Evolutionary conservation across 208 protist species (phyloP).

Genomic region (Hexamita inflata): DNA sequence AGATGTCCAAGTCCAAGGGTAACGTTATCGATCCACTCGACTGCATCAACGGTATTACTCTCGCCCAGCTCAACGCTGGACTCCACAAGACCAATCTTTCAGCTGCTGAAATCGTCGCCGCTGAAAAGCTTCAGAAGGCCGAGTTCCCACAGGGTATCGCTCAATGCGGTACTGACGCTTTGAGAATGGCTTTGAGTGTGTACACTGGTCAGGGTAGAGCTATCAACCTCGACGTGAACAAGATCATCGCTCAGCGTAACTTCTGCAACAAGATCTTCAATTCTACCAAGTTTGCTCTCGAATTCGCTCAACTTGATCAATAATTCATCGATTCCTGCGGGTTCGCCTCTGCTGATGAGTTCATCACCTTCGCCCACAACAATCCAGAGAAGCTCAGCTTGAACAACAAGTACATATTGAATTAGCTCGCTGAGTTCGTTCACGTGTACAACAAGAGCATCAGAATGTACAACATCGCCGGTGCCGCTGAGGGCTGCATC

Average conservation of each 20-base stretch:
- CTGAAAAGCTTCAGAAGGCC: conserved; percentile 30
- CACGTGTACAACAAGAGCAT: conserved; percentile 53
- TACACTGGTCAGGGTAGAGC: conserved; percentile 62
- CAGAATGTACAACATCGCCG: conserved; percentile 69
- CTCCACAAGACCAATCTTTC: conserved; percentile 52
- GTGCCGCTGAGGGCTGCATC: conserved; percentile 67
- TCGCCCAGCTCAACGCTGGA: conserved; percentile 71
- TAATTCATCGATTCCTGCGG: background rate
- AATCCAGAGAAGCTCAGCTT: background rate
- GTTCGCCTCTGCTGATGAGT: background rate
- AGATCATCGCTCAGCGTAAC: conserved; percentile 64
- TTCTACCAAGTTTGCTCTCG: conserved; percentile 74
- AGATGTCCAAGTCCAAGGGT: conserved; percentile 98
- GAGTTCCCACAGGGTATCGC: conserved; percentile 55
- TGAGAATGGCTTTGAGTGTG: conserved; percentile 88
- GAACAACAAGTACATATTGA: conserved; percentile 77
- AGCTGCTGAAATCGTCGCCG: conserved; percentile 38
- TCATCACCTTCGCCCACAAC: background rate
- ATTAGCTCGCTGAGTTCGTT: conserved; percentile 62
- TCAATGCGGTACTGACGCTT: conserved; percentile 92
- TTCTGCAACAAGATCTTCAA: conserved; percentile 49
- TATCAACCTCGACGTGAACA: conserved; percentile 92
- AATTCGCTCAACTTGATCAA: background rate
- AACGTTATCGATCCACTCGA: conserved; percentile 99
- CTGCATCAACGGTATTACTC: conserved; percentile 82